phyloP scores from a whole-genome alignment of 2,329 filamentous ascomycete genomes.

The Fusarium kyushuense region DNA sequence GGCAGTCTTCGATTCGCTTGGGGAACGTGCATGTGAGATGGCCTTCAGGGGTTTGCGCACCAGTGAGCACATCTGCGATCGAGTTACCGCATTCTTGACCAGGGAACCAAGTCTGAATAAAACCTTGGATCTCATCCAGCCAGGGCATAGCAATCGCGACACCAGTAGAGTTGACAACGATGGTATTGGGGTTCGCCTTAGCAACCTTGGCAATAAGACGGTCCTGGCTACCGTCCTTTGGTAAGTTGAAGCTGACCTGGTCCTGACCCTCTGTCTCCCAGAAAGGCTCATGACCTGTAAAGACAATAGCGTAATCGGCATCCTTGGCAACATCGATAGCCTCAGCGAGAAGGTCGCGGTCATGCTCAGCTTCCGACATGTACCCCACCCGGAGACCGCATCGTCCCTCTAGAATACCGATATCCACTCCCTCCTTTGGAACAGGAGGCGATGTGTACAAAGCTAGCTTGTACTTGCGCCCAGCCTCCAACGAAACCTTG shows the following conservation, averaged over 20 bases:
- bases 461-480: constrained; percentile 50
- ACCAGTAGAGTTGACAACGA: constrained; percentile 73
- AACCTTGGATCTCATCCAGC: constrained; percentile 66
- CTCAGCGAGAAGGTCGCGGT: constrained; percentile 55
- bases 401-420: constrained; percentile 52
- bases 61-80: constrained; percentile 75
- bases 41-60: constrained; percentile 72
- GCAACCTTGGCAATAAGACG: constrained; percentile 68
- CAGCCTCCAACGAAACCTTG: constrained; percentile 47
- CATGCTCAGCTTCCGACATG: constrained; percentile 50
- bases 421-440: constrained; percentile 36
- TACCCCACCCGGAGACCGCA: constrained; percentile 51
- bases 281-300: constrained; percentile 70
- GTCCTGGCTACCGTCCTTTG: constrained; percentile 69
- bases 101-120: constrained; percentile 76
- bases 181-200: constrained; percentile 68
- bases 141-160: constrained; percentile 72
- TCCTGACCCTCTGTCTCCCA: constrained; percentile 70
- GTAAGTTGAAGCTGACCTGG: constrained; percentile 77
- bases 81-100: constrained; percentile 77
- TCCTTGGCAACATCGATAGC: constrained; percentile 70
- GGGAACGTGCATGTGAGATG: constrained; percentile 75
- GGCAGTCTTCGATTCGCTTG: constrained; percentile 69
- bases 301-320: constrained; percentile 66
- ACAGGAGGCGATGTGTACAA: constrained; percentile 50